Evolutionary conservation across 805 yeast species (phyloP).

Genomic region (Candida stauntonica): DNA sequence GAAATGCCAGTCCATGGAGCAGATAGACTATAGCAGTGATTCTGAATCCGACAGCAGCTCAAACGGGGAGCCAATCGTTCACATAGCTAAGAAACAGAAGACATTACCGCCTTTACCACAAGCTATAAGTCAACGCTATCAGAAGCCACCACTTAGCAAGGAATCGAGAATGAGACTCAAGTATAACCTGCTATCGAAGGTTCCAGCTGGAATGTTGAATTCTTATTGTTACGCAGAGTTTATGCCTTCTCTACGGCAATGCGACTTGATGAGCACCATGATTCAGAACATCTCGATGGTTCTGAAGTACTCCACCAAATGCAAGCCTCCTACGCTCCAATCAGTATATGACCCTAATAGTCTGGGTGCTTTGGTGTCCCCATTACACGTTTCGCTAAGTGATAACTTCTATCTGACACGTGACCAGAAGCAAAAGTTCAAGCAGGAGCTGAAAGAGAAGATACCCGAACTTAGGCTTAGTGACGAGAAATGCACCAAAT

Average conservation of each 20-base stretch:
- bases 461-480: too few species aligned
- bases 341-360: constrained; percentile 8
- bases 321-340: constrained; percentile 5
- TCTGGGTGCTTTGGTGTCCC: constrained; percentile 2
- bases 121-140: not conserved
- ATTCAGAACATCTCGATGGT: constrained; percentile 12
- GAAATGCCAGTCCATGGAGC: too few species aligned
- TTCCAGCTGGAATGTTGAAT: constrained; percentile 7
- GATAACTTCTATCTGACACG: constrained; percentile 11
- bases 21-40: constrained; percentile 2
- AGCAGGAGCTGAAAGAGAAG: not conserved
- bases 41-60: not conserved
- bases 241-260: constrained; percentile 2
- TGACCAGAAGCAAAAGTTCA: constrained; percentile 3
- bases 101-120: constrained; percentile 14
- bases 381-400: constrained; percentile 16
- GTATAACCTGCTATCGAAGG: not conserved
- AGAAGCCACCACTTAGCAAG: constrained; percentile 3
- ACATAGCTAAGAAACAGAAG: not conserved
- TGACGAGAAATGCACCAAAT: not conserved
- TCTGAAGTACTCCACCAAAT: constrained; percentile 6
- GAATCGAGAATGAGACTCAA: constrained; percentile 3
- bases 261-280: constrained; percentile 1
- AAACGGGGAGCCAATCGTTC: not conserved
- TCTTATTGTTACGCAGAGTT: constrained; percentile 11